Evolutionary conservation across 2,329 filamentous ascomycete genomes (phyloP).

Genomic region (Didymella segeticola): DNA sequence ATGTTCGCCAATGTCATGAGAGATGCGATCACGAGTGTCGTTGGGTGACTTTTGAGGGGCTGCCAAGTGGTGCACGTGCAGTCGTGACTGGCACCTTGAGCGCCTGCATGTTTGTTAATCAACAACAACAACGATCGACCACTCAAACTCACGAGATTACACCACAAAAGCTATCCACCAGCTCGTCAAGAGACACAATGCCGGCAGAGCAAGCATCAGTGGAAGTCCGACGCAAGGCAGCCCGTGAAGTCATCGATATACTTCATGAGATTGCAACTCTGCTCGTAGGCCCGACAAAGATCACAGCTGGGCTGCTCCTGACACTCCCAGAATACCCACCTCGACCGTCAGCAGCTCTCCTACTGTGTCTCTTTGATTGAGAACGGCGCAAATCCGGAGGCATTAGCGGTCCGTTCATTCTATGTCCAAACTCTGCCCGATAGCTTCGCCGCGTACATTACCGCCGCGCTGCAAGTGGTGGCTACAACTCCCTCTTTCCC

Average conservation of each 20-base stretch:
- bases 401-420: slow-evolving; percentile 75
- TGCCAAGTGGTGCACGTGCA: slow-evolving; percentile 17
- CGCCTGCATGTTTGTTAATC: background rate
- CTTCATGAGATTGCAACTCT: slow-evolving; percentile 87
- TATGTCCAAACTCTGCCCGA: background rate
- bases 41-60: slow-evolving; percentile 7
- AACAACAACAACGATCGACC: slow-evolving; percentile 4
- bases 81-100: slow-evolving; percentile 3
- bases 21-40: background rate
- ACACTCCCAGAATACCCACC: slow-evolving; percentile 79
- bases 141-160: background rate
- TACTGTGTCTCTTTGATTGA: slow-evolving; percentile 97
- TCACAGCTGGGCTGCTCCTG: background rate
- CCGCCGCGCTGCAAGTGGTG: background rate
- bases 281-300: slow-evolving; percentile 65
- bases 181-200: slow-evolving; percentile 7
- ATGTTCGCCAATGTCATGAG: slow-evolving; percentile 6
- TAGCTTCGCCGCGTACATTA: background rate
- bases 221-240: slow-evolving; percentile 71
- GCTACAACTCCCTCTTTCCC: background rate
- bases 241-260: slow-evolving; percentile 81
- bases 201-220: slow-evolving; percentile 36
- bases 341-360: slow-evolving; percentile 88
- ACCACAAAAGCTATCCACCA: background rate
- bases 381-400: slow-evolving; percentile 95